These are phyloP conservation scores for Cochlearia excelsa DNA, from an alignment of 345 rosid genomes.

Conservation along the genomic window DNA sequence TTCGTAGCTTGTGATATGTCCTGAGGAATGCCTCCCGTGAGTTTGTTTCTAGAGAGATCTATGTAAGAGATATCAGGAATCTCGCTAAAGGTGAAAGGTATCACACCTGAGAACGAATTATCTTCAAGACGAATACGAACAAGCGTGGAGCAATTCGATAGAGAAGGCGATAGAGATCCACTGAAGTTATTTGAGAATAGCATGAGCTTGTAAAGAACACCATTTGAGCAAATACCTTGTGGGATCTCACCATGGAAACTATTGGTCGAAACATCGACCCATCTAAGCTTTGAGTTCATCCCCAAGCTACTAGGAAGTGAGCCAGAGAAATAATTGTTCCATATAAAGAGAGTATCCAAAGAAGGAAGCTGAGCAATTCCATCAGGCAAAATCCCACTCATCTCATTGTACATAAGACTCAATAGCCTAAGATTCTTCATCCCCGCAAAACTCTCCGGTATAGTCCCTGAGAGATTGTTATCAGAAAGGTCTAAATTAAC, in stretches of 20 bases:
- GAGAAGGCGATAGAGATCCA: conserved; percentile 60
- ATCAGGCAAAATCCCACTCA: conserved; percentile 80
- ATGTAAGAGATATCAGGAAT: conserved; percentile 68
- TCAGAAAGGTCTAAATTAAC: conserved; percentile 80
- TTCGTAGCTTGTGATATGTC: conserved; percentile 58
- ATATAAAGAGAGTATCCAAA: conserved; percentile 70
- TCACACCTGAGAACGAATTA: conserved; percentile 76
- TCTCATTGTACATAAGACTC: conserved; percentile 79
- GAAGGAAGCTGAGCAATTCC: conserved; percentile 72
- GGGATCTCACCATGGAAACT: conserved; percentile 73
- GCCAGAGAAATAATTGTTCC: conserved; percentile 85
- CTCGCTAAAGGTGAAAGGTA: conserved; percentile 54
- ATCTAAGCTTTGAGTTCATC: conserved; percentile 64
- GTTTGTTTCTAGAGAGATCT: conserved; percentile 73
- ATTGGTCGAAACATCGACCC: conserved; percentile 90
- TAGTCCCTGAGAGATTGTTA: conserved; percentile 65
- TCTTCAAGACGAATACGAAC: conserved; percentile 84
- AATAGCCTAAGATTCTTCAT: conserved; percentile 68
- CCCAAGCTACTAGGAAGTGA: conserved; percentile 79
- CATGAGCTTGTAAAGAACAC: conserved; percentile 63
- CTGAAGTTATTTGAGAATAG: conserved; percentile 73
- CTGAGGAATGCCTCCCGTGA: conserved; percentile 64
- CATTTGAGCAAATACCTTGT: conserved; percentile 70
- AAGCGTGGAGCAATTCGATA: conserved; percentile 74
- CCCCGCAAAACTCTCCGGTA: conserved; percentile 72